Conservation (phyloP, 2,329 filamentous ascomycete species). For the Botrytis galanthina region DNA sequence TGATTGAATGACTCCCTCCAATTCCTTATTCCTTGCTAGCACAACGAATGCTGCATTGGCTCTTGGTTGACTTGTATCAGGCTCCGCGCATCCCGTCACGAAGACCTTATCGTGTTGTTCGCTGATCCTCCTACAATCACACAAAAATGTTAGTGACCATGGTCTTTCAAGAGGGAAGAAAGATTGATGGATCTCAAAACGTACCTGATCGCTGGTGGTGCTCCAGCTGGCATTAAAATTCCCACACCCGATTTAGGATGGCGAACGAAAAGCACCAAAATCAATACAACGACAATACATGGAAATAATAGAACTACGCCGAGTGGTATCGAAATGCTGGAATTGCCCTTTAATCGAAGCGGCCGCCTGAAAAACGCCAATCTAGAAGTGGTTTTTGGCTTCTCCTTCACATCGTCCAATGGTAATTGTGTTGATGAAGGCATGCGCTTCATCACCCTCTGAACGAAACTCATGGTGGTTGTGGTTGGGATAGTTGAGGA, state of each 20-base stretch:
- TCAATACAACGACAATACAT: constrained; percentile 84
- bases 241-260: constrained; percentile 80
- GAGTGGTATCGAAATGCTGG: constrained; percentile 85
- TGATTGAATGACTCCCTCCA: constrained; percentile 93
- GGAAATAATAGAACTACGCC: constrained; percentile 93
- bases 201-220: constrained; percentile 86
- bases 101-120: constrained; percentile 98
- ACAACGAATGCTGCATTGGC: constrained; percentile 97
- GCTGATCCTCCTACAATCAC: constrained; percentile 75
- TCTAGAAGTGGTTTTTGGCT: constrained; percentile 43
- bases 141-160: constrained; percentile 24
- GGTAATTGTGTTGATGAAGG: constrained; percentile 47
- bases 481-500: constrained; percentile 10
- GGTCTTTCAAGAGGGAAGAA: not conserved
- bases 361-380: constrained; percentile 83
- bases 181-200: constrained; percentile 16
- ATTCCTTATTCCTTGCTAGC: constrained; percentile 90
- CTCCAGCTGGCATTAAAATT: constrained; percentile 82
- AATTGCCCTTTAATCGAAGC: constrained; percentile 86
- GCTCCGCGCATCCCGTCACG: constrained; percentile 81
- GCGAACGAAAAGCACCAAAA: constrained; percentile 83
- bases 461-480: constrained; percentile 50
- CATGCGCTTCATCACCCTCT: constrained; percentile 51
- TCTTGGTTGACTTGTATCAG: constrained; percentile 73
- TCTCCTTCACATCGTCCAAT: constrained; percentile 47